Percentiles rank a stretch among this genome's conserved stretches.
Conservation (phyloP, 768 basidiomycete species). For the Lyophyllum shimeji region DNA sequence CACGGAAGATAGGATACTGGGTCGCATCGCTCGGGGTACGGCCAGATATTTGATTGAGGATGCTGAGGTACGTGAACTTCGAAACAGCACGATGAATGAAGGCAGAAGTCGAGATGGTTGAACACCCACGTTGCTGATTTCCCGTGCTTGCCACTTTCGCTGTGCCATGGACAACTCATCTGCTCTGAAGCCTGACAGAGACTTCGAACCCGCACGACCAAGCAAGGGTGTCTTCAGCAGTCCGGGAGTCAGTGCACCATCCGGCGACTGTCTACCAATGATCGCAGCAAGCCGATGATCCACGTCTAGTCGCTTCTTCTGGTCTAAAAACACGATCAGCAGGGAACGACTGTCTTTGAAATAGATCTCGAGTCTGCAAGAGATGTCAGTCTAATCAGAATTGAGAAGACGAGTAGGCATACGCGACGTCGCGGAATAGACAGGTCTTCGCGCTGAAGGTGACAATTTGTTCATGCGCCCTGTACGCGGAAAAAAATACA, state of each 20-base stretch:
- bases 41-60: slow-evolving; percentile 90
- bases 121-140: slow-evolving; percentile 82
- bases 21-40: slow-evolving; percentile 94
- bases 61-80: slow-evolving; percentile 86
- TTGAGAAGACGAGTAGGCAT: slow-evolving; percentile 28
- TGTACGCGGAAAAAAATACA: slow-evolving; percentile 28
- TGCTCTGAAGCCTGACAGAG: slow-evolving; percentile 46
- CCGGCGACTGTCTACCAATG: slow-evolving; percentile 39
- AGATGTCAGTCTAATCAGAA: not conserved
- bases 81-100: slow-evolving; percentile 1
- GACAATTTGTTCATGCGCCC: slow-evolving; percentile 78
- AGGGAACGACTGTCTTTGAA: slow-evolving; percentile 91
- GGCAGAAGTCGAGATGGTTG: not conserved
- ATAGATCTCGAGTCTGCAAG: slow-evolving; percentile 78
- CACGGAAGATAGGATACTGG: slow-evolving; percentile 90
- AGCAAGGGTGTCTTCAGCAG: slow-evolving; percentile 56
- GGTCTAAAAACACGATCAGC: slow-evolving; percentile 77
- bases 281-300: slow-evolving; percentile 52
- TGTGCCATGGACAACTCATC: slow-evolving; percentile 74
- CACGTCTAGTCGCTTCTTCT: slow-evolving; percentile 59
- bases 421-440: slow-evolving; percentile 91
- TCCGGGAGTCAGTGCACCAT: slow-evolving; percentile 47
- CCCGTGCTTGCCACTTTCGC: slow-evolving; percentile 82
- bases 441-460: slow-evolving; percentile 81
- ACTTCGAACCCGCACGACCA: slow-evolving; percentile 50